These are phyloP conservation scores for Furculomyces boomerangus DNA, from an alignment of 371 early-diverging fungal genomes.

Conservation along the genomic window DNA sequence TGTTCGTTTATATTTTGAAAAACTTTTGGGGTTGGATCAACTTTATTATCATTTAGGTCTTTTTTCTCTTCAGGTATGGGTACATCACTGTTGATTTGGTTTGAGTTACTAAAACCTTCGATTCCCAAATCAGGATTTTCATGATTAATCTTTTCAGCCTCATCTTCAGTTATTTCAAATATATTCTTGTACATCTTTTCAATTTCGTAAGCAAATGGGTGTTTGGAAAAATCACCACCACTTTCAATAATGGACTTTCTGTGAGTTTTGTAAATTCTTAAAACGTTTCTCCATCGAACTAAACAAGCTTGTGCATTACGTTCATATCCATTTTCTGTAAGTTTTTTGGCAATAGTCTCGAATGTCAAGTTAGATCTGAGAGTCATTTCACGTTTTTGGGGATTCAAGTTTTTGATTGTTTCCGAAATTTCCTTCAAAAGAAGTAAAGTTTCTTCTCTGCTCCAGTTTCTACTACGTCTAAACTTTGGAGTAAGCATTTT, in stretches of 20 bases:
- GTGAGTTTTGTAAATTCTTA: constrained; percentile 21
- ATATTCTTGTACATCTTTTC: constrained; percentile 17
- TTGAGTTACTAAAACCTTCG: no score
- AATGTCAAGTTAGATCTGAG: constrained; percentile 21
- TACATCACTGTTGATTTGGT: no score
- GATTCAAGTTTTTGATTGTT: constrained; percentile 15
- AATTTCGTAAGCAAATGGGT: constrained; percentile 21
- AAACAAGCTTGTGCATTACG: constrained; percentile 24
- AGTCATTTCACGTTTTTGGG: constrained; percentile 21
- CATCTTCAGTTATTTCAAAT: no score
- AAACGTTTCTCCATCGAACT: constrained; percentile 27
- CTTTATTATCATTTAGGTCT: no score
- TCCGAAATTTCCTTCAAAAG: constrained; percentile 19
- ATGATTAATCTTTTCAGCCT: no score
- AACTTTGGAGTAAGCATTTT: constrained; percentile 26
- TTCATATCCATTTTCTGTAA: constrained; percentile 18
- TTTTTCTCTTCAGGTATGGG: no score
- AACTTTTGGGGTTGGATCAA: no score
- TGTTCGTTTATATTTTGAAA: no score
- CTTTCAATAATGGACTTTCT: constrained; percentile 14
- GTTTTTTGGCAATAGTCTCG: constrained; percentile 16
- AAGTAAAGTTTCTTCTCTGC: constrained; percentile 19
- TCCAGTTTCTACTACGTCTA: constrained; percentile 25
- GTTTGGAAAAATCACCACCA: constrained; percentile 9
- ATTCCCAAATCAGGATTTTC: no score